Conservation (phyloP, 345 rosid species). For the Barbarea vulgaris region DNA sequence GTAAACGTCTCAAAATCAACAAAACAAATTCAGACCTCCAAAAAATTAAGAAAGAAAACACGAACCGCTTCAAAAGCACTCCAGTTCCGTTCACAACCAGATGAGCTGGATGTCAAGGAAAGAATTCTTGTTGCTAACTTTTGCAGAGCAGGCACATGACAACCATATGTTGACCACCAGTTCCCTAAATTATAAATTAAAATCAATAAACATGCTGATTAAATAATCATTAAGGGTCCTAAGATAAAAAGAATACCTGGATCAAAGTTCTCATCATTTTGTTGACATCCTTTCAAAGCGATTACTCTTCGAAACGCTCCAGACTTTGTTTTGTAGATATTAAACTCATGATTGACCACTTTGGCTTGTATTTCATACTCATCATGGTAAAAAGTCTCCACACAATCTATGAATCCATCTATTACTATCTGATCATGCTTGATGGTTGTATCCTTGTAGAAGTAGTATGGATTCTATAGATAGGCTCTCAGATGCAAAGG, state of each 20-base stretch:
- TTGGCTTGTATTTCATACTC: not conserved
- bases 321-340: not conserved
- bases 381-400: constrained; percentile 8
- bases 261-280: not conserved
- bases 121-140: not conserved
- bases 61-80: not conserved
- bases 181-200: not conserved
- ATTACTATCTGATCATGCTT: not conserved
- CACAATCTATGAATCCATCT: constrained; percentile 1
- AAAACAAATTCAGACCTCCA: not conserved
- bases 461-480: not conserved
- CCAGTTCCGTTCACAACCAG: not conserved
- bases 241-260: not conserved
- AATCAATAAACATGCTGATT: not conserved
- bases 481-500: not conserved
- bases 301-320: not conserved
- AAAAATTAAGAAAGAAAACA: too few species aligned
- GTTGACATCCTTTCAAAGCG: too few species aligned
- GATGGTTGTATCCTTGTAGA: constrained; percentile 1
- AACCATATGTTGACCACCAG: constrained; percentile 8
- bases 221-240: not conserved
- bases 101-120: not conserved
- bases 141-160: not conserved
- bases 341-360: not conserved
- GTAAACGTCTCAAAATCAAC: not conserved